phyloP scores from a whole-genome alignment of 2,329 filamentous ascomycete genomes.

The Cyphellophora attinorum region DNA sequence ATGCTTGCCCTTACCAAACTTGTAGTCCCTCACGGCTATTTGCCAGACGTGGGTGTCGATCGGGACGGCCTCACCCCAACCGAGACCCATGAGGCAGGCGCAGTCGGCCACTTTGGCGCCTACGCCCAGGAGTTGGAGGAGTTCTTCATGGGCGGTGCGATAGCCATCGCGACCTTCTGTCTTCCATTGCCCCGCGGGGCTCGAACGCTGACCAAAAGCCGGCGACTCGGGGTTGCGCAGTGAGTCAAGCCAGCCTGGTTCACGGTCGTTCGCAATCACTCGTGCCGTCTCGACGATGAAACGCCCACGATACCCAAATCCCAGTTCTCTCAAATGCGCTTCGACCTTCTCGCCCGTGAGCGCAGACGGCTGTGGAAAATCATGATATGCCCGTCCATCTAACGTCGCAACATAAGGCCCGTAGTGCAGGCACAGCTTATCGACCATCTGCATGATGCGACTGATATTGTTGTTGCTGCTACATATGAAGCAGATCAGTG shows the following conservation, averaged over 20 bases:
- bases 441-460: constrained; percentile 90
- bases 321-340: constrained; percentile 65
- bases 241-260: constrained; percentile 64
- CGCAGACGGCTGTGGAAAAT: constrained; percentile 70
- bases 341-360: constrained; percentile 72
- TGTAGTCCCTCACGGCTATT: constrained; percentile 93
- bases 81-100: constrained; percentile 89
- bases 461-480: constrained; percentile 98
- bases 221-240: constrained; percentile 70
- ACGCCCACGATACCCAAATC: constrained; percentile 89
- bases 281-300: constrained; percentile 82
- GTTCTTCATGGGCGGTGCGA: constrained; percentile 66
- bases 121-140: constrained; percentile 74
- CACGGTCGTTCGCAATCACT: constrained; percentile 58
- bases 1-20: constrained; percentile 71
- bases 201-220: constrained; percentile 40
- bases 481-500: constrained; percentile 89
- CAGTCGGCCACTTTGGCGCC: constrained; percentile 97
- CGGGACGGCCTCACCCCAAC: constrained; percentile 90
- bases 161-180: constrained; percentile 56
- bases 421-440: constrained; percentile 82
- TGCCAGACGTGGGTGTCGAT: constrained; percentile 99
- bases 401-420: constrained; percentile 66
- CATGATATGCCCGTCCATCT: constrained; percentile 65
- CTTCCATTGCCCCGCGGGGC: constrained; percentile 37